Evolutionary conservation across 139 green algal species (phyloP).

Genomic region (Desmodesmus armatus): DNA sequence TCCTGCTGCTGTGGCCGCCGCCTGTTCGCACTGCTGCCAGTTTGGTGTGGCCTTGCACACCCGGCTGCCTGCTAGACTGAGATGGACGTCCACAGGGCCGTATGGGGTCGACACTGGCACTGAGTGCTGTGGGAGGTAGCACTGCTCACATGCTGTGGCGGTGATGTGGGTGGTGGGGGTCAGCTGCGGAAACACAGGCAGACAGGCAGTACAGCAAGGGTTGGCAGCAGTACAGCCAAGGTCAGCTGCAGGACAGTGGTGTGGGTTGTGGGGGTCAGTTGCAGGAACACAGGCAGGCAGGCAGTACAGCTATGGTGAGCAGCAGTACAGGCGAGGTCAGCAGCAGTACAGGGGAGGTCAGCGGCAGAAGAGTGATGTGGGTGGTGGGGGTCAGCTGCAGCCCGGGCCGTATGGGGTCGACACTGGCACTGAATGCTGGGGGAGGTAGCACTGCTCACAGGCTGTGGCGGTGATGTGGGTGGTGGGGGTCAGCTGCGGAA

Average conservation of each 20-base stretch:
- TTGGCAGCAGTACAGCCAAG: not conserved
- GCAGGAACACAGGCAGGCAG: not conserved
- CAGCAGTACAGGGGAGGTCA: not conserved
- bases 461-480: not conserved
- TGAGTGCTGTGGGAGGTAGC: conserved; percentile 2
- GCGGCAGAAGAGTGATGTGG: not conserved
- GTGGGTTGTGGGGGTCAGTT: not conserved
- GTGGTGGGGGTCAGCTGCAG: too few species aligned
- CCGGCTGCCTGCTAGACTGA: conserved; percentile 22
- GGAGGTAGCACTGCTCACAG: conserved; percentile 20
- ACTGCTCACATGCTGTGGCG: not conserved
- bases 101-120: not conserved
- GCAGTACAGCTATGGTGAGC: not conserved
- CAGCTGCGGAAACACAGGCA: not conserved
- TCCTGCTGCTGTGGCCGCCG: conserved; percentile 23
- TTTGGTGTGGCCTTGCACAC: conserved; percentile 28
- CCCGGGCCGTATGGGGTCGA: not conserved
- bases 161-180: conserved; percentile 18
- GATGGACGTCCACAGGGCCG: not conserved
- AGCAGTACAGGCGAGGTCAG: not conserved
- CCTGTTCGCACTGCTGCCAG: conserved; percentile 5
- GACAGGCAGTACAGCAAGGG: too few species aligned
- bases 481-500: conserved; percentile 17
- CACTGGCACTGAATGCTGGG: not conserved
- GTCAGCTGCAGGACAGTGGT: not conserved